These are phyloP conservation scores for Miamiensis avidus DNA, from an alignment of 169 alveolate genomes.

Conservation along the genomic window DNA sequence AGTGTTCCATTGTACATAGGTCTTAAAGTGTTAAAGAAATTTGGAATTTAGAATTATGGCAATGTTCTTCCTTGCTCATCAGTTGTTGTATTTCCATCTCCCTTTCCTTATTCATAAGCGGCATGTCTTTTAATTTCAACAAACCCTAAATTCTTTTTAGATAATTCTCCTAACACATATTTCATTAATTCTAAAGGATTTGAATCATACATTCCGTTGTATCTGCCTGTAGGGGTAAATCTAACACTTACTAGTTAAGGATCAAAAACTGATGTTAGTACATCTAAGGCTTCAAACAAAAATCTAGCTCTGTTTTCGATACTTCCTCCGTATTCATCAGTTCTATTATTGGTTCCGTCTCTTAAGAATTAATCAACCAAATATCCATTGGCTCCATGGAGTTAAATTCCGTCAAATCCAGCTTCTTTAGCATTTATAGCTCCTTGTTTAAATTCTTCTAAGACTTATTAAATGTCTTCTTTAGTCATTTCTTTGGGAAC, in stretches of 20 bases:
- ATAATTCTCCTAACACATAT: background rate
- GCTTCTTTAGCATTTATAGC: conserved; percentile 35
- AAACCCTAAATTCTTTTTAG: conserved; percentile 19
- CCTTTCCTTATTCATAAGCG: conserved; percentile 13
- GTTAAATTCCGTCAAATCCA: conserved; percentile 67
- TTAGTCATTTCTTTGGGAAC: conserved; percentile 34
- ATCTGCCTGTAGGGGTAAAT: conserved; percentile 28
- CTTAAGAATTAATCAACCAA: conserved; percentile 58
- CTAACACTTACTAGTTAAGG: conserved; percentile 30
- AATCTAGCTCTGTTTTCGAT: conserved; percentile 64
- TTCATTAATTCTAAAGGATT: conserved; percentile 24
- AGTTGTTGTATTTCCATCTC: conserved; percentile 19
- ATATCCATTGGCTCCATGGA: conserved; percentile 72
- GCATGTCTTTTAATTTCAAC: conserved; percentile 29
- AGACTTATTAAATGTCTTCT: conserved; percentile 36
- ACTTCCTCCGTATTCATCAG: conserved; percentile 77
- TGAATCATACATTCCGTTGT: conserved; percentile 39
- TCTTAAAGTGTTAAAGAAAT: conserved; percentile 24
- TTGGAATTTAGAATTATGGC: conserved; percentile 19
- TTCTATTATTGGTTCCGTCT: conserved; percentile 59
- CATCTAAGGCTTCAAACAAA: conserved; percentile 47
- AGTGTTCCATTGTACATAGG: conserved; percentile 35
- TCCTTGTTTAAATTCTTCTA: conserved; percentile 23
- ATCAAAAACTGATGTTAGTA: conserved; percentile 47
- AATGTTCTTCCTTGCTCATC: conserved; percentile 33